A percentile compares a stretch with the other conserved stretches of the same genome.
These are phyloP conservation scores for Zalerion maritima DNA, from an alignment of 495 filamentous ascomycete genomes.

Conservation along the genomic window DNA sequence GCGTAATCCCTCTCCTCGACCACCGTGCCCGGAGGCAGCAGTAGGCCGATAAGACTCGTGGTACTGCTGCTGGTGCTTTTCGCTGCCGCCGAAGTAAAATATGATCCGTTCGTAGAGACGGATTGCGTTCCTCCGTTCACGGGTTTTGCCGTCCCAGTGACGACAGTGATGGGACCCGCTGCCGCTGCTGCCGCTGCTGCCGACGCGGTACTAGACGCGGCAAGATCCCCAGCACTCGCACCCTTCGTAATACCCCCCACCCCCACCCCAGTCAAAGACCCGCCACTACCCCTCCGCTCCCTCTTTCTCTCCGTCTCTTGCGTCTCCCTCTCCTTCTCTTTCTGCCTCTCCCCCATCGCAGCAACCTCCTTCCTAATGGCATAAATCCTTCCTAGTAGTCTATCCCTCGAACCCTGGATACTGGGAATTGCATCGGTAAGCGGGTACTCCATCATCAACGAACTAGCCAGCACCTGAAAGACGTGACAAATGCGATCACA, in stretches of 20 bases:
- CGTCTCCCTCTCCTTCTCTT: neutral
- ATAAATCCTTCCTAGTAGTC: constrained; percentile 79
- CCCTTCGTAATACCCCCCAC: no score
- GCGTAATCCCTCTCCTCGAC: constrained; percentile 38
- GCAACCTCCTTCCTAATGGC: constrained; percentile 59
- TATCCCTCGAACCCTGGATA: constrained; percentile 62
- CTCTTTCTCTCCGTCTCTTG: no score
- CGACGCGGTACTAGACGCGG: no score
- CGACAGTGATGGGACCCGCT: no score
- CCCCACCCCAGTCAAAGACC: no score
- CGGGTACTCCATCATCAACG: constrained; percentile 85
- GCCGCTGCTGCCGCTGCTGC: no score
- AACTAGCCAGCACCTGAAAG: constrained; percentile 82
- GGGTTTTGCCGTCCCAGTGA: no score
- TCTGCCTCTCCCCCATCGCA: constrained; percentile 20
- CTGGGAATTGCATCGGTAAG: constrained; percentile 76
- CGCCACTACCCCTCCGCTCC: no score
- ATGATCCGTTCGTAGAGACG: no score
- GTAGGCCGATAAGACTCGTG: constrained; percentile 8
- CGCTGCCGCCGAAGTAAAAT: constrained; percentile 7
- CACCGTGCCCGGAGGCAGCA: constrained; percentile 8
- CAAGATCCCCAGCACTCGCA: no score
- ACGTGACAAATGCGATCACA: constrained; percentile 83
- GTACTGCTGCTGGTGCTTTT: constrained; percentile 12
- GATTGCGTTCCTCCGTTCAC: no score